Percentiles rank a stretch among this genome's conserved stretches.
phyloP scores from a whole-genome alignment of 163 green algal species.

The Scenedesmus sp. region DNA sequence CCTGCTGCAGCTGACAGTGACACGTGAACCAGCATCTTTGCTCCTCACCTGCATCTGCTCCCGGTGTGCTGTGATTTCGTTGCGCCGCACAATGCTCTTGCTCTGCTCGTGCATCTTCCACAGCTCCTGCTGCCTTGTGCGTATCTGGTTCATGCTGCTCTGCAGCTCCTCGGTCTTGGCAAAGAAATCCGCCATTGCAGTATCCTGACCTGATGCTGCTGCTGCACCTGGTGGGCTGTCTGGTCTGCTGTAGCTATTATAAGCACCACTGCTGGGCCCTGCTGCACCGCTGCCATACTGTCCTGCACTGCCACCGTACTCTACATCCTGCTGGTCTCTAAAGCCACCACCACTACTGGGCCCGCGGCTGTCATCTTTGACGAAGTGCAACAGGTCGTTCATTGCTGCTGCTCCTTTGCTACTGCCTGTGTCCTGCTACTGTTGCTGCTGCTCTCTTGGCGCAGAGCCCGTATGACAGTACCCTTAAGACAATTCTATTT shows the following conservation, averaged over 20 bases:
- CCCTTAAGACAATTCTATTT: neutral
- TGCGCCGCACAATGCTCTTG: slow-evolving; percentile 87
- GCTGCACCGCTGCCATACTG: neutral
- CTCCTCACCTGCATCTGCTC: slow-evolving; percentile 89
- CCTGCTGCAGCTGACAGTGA: too few species aligned
- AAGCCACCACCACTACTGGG: slow-evolving; percentile 9
- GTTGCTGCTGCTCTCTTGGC: neutral
- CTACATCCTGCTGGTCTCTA: neutral
- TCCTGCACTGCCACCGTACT: neutral
- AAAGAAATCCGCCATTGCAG: slow-evolving; percentile 90
- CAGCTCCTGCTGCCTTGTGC: slow-evolving; percentile 73
- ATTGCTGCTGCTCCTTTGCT: slow-evolving; percentile 36
- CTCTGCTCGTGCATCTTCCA: slow-evolving; percentile 84
- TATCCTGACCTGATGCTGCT: slow-evolving; percentile 55
- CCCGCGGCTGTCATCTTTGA: slow-evolving; percentile 3
- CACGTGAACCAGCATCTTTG: too few species aligned
- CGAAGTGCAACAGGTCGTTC: slow-evolving; percentile 49
- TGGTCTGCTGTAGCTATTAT: neutral
- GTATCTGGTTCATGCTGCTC: slow-evolving; percentile 73
- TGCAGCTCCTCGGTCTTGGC: slow-evolving; percentile 68
- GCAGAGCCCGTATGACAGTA: neutral
- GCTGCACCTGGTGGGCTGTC: neutral
- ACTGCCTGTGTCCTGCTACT: slow-evolving; percentile 6
- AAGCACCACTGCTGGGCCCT: neutral
- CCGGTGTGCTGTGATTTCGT: slow-evolving; percentile 86